Evolutionary conservation across 2,329 filamentous ascomycete species (phyloP), one percentile per base, ranked within the genome.

Genomic region (Ophiognomonia clavigignenti-juglandacearum): DNA sequence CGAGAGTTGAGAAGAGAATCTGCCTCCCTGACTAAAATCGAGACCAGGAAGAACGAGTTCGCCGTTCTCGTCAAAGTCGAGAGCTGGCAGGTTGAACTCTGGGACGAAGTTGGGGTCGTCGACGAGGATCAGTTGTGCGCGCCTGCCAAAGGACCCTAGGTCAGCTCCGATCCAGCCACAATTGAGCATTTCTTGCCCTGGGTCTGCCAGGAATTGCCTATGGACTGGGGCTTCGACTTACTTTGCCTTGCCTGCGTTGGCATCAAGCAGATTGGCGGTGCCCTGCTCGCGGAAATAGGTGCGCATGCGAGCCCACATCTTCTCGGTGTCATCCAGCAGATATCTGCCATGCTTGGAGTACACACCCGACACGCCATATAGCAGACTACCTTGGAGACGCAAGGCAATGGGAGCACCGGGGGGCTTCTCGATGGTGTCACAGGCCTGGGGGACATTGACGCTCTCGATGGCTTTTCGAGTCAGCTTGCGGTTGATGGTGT

Each of bases 321-420:
- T 82, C 64, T 91, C 83, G 3, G 84, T 83, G 60, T 97, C 93
- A 3, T 78, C 75, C 39, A 96, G 80, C 20, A 96, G 81, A 62
- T 96, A 98, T 31, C 77, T 76, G 58, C 87, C 95, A 66, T 98
- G 91, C 62, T 96, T 87, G 22, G 80, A 75, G 63, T 89, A 96
- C 16, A 97, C 90, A 40, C 86, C 80, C 3, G 89, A 86, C 14
- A 96, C 80, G 5, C 91, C 91, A 61, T 86, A 91, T 23, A 98
- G 80, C 16, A 98, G 74, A 57, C 85, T 96, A 14, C 90, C 86
- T 61, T 97, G 92, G 19, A 98, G 77, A 29, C 93, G 84, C 54
- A 98, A 68, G 4, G 93, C 92, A 68, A 98, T 85, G 3, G 93
- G 93, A 2, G 87, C 88, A 6, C 85, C 87, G 0, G 57, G 87